Conservation (phyloP, 2,329 filamentous ascomycete genomes). For the Cladosporium sp. region DNA sequence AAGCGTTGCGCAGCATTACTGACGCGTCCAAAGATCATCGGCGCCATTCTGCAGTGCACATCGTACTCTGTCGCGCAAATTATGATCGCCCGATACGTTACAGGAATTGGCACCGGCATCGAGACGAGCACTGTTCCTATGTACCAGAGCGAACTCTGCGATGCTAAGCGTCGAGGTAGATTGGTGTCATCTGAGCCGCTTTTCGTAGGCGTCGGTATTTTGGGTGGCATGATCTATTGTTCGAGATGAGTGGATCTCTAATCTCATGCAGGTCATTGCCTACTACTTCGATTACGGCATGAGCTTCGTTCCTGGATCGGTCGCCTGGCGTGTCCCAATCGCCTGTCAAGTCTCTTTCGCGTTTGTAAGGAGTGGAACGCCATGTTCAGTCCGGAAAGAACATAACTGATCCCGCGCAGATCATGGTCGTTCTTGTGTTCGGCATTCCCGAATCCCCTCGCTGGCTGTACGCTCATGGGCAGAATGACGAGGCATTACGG, state of each 20-base stretch:
- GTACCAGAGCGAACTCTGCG: conserved; percentile 38
- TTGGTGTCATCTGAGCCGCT: conserved; percentile 38
- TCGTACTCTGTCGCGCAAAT: conserved; percentile 47
- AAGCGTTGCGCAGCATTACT: not conserved
- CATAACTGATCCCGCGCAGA: conserved; percentile 6
- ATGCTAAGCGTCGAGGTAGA: conserved; percentile 36
- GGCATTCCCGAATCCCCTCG: conserved; percentile 43
- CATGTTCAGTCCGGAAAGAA: not conserved
- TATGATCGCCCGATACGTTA: conserved; percentile 49
- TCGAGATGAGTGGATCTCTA: not conserved
- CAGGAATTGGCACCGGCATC: conserved; percentile 51
- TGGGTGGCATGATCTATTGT: not conserved
- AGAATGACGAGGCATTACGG: conserved; percentile 36
- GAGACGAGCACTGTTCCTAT: conserved; percentile 50
- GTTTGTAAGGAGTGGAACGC: conserved; percentile 11
- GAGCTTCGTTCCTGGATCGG: conserved; percentile 42
- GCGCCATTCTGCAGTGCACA: conserved; percentile 48
- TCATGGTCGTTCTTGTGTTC: conserved; percentile 44
- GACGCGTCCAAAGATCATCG: conserved; percentile 37
- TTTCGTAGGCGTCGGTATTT: conserved; percentile 31
- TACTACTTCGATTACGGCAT: conserved; percentile 42
- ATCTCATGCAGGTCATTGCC: conserved; percentile 26
- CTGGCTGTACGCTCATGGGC: conserved; percentile 40
- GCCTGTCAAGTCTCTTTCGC: conserved; percentile 46
- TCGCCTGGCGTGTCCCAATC: conserved; percentile 50